These are phyloP conservation scores for Xylariaceae sp. DNA, from an alignment of 2,329 filamentous ascomycete species.

Conservation along the genomic window DNA sequence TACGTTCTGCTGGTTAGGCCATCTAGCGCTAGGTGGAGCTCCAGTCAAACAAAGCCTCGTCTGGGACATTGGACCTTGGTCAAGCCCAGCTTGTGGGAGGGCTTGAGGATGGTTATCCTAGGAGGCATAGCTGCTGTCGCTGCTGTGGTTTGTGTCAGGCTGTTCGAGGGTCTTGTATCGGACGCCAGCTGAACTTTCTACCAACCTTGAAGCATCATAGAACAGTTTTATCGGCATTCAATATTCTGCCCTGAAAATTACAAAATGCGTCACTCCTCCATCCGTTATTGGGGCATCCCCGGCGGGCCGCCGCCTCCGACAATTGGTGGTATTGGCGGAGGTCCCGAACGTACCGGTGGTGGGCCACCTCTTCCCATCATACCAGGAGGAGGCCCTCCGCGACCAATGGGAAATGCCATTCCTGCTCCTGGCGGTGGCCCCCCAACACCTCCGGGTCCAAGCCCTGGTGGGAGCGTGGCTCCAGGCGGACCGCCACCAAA, in stretches of 20 bases:
- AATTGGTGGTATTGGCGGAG: slow-evolving; percentile 8
- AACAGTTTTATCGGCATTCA: background rate
- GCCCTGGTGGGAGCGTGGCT: background rate
- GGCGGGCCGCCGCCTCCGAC: slow-evolving; percentile 18
- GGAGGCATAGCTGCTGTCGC: slow-evolving; percentile 54
- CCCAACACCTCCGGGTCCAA: background rate
- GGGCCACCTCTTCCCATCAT: slow-evolving; percentile 13
- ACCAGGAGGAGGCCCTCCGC: slow-evolving; percentile 15
- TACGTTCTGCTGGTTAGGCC: slow-evolving; percentile 31
- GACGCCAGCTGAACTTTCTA: background rate
- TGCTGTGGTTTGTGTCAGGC: slow-evolving; percentile 50
- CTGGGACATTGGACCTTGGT: slow-evolving; percentile 28
- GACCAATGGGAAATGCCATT: slow-evolving; percentile 14
- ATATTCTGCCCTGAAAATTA: slow-evolving; percentile 2
- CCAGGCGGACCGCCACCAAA: background rate
- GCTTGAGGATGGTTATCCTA: slow-evolving; percentile 53
- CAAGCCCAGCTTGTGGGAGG: slow-evolving; percentile 40
- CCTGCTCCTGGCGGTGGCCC: slow-evolving; percentile 16
- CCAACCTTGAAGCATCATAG: background rate
- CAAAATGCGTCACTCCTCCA: background rate
- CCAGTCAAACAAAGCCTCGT: slow-evolving; percentile 33
- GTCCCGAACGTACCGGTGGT: slow-evolving; percentile 9
- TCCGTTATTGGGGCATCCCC: slow-evolving; percentile 8
- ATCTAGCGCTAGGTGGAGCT: slow-evolving; percentile 8
- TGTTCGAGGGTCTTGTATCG: slow-evolving; percentile 36